Evolutionary conservation across 345 rosid species (phyloP), one percentile per base, ranked within the genome.

Genomic region (Theobroma cacao): DNA sequence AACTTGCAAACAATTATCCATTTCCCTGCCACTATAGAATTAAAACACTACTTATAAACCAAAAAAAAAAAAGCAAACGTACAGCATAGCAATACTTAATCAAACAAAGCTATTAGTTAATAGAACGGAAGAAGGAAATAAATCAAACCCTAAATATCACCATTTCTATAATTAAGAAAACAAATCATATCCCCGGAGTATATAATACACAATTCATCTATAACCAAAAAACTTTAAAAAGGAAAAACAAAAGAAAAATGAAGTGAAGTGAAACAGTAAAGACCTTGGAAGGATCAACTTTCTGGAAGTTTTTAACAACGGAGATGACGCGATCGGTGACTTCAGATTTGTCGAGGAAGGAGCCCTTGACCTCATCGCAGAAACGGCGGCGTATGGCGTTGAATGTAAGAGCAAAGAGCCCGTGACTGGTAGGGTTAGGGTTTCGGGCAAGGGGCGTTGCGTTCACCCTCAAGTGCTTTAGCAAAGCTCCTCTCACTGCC

Each of bases 341-440:
- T 83, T 94, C 99, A 7, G 98, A 88, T 80, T 94, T 96, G 86
- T 96, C 97, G 26, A 96, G 98, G 83, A 96, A 96, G 31, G 98
- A 85, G 26, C 53, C 58, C 68, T 91, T 83, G 2, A 92, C 90
- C 82, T 93, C 99, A 75, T 92, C 93, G 0, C 97, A 91, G 83
- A 92, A 92, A 66, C 81, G 88, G 40, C 98, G 97, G 15, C 86
- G 79, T 22, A 89, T 40, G 0, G 85, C 62, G 48, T 81, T 77
- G 85, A 90, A 86, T 59, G 88, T 79, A 48, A 87, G 86, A 1
- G 82, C 76, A 65, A 78, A 73, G 59, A 80, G 66, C 22, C 84
- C 50, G 3, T 60, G 59, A 67, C 20, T 48, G 65, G 7, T 77
- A 45, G 73, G 75, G 33, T 38, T 76, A 81, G 86, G 87, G 87